These are phyloP conservation scores for Picea abies DNA, from an alignment of 83 land plant species.

Conservation along the genomic window DNA sequence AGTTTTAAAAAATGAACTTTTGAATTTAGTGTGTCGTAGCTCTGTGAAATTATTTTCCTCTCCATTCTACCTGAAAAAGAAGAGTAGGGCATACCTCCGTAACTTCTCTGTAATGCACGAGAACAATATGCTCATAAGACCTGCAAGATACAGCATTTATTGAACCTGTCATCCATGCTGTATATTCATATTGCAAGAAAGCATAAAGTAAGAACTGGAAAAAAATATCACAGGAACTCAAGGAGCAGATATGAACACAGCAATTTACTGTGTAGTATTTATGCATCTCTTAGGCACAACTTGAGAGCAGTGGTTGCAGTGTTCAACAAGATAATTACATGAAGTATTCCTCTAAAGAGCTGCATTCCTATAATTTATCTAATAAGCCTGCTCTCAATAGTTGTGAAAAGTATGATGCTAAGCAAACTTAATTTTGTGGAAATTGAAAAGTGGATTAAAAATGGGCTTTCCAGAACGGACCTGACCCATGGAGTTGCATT, in stretches of 20 bases:
- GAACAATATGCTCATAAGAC: constrained; percentile 73
- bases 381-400: too few species aligned
- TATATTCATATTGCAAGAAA: neutral
- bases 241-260: neutral
- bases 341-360: neutral
- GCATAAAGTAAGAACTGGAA: too few species aligned
- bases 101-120: constrained; percentile 74
- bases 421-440: too few species aligned
- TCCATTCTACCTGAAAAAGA: neutral
- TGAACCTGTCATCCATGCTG: neutral
- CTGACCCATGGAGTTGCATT: too few species aligned
- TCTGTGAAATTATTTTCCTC: too few species aligned
- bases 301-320: neutral
- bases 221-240: neutral
- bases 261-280: neutral
- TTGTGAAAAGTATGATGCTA: too few species aligned
- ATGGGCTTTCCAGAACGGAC: too few species aligned
- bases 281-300: neutral
- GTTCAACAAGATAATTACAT: neutral
- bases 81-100: constrained; percentile 38
- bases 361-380: too few species aligned
- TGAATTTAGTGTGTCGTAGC: neutral
- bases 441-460: too few species aligned
- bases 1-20: neutral
- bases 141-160: constrained; percentile 31